phyloP scores from a whole-genome alignment of 1,284 basidiomycete genomes.

The Laetiporus sulphureus region DNA sequence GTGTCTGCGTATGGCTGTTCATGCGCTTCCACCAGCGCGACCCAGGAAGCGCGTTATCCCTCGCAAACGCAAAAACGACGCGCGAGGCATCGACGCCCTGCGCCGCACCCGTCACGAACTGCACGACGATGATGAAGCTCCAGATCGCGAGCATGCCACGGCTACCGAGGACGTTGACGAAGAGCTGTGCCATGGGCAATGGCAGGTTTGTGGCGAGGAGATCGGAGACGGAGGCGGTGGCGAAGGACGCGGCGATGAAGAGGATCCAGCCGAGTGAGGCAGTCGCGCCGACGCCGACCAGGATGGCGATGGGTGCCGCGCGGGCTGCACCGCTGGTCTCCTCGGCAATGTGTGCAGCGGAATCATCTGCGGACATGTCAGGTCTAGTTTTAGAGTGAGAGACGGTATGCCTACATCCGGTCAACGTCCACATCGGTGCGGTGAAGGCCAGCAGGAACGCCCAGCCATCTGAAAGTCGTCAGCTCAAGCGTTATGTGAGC shows the following conservation, averaged over 20 bases:
- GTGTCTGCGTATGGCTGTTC: slow-evolving; percentile 52
- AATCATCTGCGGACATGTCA: slow-evolving; percentile 45
- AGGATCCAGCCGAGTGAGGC: slow-evolving; percentile 58
- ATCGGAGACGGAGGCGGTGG: slow-evolving; percentile 47
- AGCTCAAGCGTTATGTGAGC: background rate
- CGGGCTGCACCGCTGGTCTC: slow-evolving; percentile 61
- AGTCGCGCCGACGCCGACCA: slow-evolving; percentile 56
- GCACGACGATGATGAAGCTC: slow-evolving; percentile 61
- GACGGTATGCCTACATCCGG: slow-evolving; percentile 51
- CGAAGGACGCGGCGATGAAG: slow-evolving; percentile 59
- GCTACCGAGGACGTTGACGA: slow-evolving; percentile 59
- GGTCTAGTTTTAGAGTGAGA: background rate
- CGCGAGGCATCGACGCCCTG: slow-evolving; percentile 71
- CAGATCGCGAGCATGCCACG: slow-evolving; percentile 65
- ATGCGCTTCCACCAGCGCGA: slow-evolving; percentile 62
- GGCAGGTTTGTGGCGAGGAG: slow-evolving; percentile 46
- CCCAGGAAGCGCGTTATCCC: slow-evolving; percentile 67
- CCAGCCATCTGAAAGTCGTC: slow-evolving; percentile 49
- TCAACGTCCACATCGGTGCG: slow-evolving; percentile 75
- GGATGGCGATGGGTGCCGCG: slow-evolving; percentile 73
- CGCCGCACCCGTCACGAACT: slow-evolving; percentile 71
- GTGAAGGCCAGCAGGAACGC: slow-evolving; percentile 71
- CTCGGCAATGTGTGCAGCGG: slow-evolving; percentile 74
- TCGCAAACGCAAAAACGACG: slow-evolving; percentile 67
- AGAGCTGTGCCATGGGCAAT: slow-evolving; percentile 67